Evolutionary conservation across 2,329 filamentous ascomycete genomes (phyloP).

Genomic region (Zymoseptoria crescenta): DNA sequence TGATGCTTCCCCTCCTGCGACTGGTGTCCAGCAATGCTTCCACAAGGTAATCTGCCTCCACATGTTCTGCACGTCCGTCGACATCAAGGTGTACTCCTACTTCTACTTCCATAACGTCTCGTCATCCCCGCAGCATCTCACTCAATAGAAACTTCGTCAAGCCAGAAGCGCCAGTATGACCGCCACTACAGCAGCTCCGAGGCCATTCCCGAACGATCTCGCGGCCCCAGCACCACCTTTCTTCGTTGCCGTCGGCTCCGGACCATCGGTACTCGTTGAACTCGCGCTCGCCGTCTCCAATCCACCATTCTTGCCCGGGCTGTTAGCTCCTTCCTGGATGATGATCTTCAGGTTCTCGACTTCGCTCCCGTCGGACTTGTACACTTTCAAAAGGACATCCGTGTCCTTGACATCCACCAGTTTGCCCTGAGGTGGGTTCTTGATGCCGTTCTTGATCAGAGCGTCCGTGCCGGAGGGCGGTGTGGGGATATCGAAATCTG

Average conservation of each 20-base stretch:
- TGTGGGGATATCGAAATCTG: constrained; percentile 68
- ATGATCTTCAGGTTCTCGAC: constrained; percentile 58
- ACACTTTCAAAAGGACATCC: constrained; percentile 51
- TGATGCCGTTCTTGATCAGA: constrained; percentile 70
- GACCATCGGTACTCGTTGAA: not conserved
- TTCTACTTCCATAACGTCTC: too few relatives aligned
- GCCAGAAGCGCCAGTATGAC: not conserved
- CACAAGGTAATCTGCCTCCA: too few relatives aligned
- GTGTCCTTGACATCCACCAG: constrained; percentile 54
- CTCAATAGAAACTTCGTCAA: not conserved
- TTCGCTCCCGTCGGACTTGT: constrained; percentile 46
- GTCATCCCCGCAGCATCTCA: not conserved
- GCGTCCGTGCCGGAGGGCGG: constrained; percentile 60
- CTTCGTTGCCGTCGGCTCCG: not conserved
- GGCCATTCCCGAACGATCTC: not conserved
- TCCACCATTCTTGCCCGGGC: constrained; percentile 39
- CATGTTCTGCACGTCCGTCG: too few relatives aligned
- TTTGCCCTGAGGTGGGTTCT: constrained; percentile 47
- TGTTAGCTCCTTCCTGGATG: constrained; percentile 47
- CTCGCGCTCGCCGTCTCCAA: constrained; percentile 1
- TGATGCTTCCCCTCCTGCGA: too few relatives aligned
- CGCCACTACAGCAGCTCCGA: not conserved
- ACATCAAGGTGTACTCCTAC: too few relatives aligned
- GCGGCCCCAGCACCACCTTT: not conserved
- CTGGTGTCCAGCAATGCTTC: too few relatives aligned